A percentile compares a stretch with the other conserved stretches of the same genome.
These are phyloP conservation scores for Pelargonium citronellum DNA, from an alignment of 441 rosid genomes.

Conservation along the genomic window DNA sequence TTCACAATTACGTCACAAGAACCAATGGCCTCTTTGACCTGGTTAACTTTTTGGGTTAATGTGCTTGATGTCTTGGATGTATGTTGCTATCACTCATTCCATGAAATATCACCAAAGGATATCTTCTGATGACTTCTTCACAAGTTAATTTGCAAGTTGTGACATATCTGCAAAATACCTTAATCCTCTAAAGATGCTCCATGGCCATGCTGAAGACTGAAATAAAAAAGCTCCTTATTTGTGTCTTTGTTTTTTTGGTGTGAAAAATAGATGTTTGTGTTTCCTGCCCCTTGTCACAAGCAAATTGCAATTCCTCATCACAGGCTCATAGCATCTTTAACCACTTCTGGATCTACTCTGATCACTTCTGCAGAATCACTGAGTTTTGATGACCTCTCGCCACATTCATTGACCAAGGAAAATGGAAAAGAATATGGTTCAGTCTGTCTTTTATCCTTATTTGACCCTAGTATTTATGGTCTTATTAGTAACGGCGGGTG, in stretches of 20 bases:
- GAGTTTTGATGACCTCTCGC: not conserved
- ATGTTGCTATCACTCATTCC: not conserved
- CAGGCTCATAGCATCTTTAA: not conserved
- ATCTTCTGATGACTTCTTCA: not conserved
- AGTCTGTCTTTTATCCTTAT: not conserved
- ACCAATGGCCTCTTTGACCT: not conserved
- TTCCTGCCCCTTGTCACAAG: not conserved
- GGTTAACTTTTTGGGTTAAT: not conserved
- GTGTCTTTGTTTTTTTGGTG: not conserved
- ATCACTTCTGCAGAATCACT: not conserved
- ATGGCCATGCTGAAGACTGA: conserved; percentile 3
- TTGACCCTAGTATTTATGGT: not conserved
- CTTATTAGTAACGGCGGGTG: not conserved
- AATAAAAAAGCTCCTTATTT: not conserved
- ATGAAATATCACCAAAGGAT: not conserved
- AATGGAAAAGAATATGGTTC: not conserved
- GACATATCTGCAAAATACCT: not conserved
- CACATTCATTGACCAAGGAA: not conserved
- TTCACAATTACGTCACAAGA: not conserved
- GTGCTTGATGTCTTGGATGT: not conserved
- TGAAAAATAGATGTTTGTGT: not conserved
- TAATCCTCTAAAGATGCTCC: not conserved
- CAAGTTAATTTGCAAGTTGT: not conserved
- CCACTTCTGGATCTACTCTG: not conserved
- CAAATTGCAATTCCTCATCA: not conserved